Base-by-base conservation (phyloP, 768 basidiomycete species). In the Collybia nuda region DNA sequence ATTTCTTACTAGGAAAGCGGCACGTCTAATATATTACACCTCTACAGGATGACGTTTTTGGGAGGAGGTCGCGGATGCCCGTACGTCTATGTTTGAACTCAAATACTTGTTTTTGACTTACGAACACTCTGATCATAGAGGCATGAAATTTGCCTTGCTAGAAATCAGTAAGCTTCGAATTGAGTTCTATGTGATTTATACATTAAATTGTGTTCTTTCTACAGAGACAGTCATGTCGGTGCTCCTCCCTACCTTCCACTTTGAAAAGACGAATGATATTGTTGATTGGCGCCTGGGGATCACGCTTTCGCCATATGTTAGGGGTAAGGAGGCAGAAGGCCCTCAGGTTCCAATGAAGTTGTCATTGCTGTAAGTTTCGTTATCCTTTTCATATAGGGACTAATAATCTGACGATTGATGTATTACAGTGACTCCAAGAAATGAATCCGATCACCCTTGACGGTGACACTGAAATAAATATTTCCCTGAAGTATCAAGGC, bases 11-110 rank as follows among this genome's bases (percentile, higher is more conserved):
- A 47, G 14, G 42, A 39, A 18, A 12, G 7, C 9, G 28, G 39
- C 24, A 40, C 53, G 29, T 35, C 38, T 19, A 14, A 39, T 9
- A 8, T 28, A 5, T 28, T 28, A 5, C 6, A 28, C 28, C 28
- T 28, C 28, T 5, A 6, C 26, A 78, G 76, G 53, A 70, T 77
- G 72, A 71, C 75, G 1, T 78, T 76, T 66, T 54, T 75, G 28
- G 74, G 69, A 17, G 76, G 77, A 42, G 67, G 68, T n/a, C 64
- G 74, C 37, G 65, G 72, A 0, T 78, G 76, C 68, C 75, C 75
- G 74, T 75, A 55, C 43, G 72, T 66, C 19, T 19, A 40, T 40
- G 40, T 5, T 21, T 42, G 45, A 11, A 42, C 58, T 58, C 37
- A 56, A 57, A 19, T 60, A 60, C 22, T 50, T 35, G n/a, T 0